Percentiles rank a stretch among this genome's conserved stretches.
phyloP scores from a whole-genome alignment of 192 early-diverging fungal genomes.

The Coemansia sp. region DNA sequence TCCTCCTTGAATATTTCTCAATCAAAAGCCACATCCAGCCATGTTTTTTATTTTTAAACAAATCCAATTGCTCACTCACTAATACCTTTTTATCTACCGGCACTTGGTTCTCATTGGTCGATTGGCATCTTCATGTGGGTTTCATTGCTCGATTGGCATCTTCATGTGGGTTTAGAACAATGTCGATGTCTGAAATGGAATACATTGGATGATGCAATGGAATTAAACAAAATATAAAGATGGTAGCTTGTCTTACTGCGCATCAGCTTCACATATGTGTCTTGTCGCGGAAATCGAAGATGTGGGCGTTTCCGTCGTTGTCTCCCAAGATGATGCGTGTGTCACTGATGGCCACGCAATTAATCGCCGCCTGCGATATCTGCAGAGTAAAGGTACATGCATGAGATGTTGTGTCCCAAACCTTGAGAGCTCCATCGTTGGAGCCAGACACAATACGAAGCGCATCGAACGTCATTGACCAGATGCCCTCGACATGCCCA shows the following conservation, averaged over 20 bases:
- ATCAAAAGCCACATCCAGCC: background rate
- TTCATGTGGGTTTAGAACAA: background rate
- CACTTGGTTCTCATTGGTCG: too few relatives aligned
- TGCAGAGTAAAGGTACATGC: conserved; percentile 68
- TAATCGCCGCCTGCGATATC: conserved; percentile 73
- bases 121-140: background rate
- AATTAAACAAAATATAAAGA: background rate
- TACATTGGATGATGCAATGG: background rate
- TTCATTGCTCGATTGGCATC: background rate
- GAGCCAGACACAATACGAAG: conserved; percentile 69
- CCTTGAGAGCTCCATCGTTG: conserved; percentile 71
- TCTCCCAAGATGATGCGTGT: conserved; percentile 85
- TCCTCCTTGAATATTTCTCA: background rate
- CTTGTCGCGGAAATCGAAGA: conserved; percentile 78
- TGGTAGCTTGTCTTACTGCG: too few relatives aligned
- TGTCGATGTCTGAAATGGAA: background rate
- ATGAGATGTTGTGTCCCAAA: conserved; percentile 75
- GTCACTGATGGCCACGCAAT: conserved; percentile 81
- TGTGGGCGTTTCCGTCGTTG: conserved; percentile 77
- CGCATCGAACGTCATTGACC: conserved; percentile 80
- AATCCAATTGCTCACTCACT: background rate
- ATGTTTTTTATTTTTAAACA: background rate
- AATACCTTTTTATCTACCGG: background rate
- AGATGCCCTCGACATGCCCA: conserved; percentile 81
- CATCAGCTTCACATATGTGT: background rate